Evolutionary conservation across 139 green algal genomes (phyloP), one percentile per base, ranked within the genome.

Genomic region (Chlorella sp.): DNA sequence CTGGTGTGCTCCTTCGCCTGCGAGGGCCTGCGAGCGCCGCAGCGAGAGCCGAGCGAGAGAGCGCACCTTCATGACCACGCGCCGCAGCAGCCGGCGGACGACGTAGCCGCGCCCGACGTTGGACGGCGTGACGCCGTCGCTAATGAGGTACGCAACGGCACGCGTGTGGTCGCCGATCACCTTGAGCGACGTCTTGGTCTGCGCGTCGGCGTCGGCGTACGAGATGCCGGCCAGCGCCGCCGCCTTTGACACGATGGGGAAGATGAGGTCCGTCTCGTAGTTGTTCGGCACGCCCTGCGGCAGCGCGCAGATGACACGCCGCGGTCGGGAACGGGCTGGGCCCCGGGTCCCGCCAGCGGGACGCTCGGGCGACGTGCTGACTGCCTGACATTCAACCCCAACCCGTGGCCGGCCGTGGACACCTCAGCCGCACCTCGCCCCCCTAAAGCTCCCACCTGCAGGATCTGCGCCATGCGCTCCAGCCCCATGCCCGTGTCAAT

Each of bases 401-500:
- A n/a, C n/a, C n/a, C n/a, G n/a, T n/a, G n/a, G n/a, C n/a, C n/a
- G n/a, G n/a, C n/a, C n/a, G n/a, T n/a, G n/a, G n/a, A n/a, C n/a
- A n/a, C n/a, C n/a, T n/a, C n/a, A n/a, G n/a, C n/a, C n/a, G n/a
- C n/a, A n/a, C n/a, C n/a, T n/a, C n/a, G n/a, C n/a, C n/a, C n/a
- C n/a, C n/a, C n/a, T n/a, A n/a, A n/a, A n/a, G n/a, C n/a, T n/a
- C n/a, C n/a, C n/a, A n/a, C n/a, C 83, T 95, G 91, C 74, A 97
- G 83, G 66, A 98, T 97, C 85, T 97, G 93, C 2, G 93, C 93
- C 85, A 98, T 92, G 34, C 93, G 85, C 82, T 98, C 93, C 49
- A 98, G 83, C 1, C 93, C 93, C 85, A 98, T 88, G 49, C 93
- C 93, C 20, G 93, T 98, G 82, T 98, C 93, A 79, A 98, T 97